phyloP scores from a whole-genome alignment of 1,139 yeast genomes.

The Hyphopichia khmerensis region DNA sequence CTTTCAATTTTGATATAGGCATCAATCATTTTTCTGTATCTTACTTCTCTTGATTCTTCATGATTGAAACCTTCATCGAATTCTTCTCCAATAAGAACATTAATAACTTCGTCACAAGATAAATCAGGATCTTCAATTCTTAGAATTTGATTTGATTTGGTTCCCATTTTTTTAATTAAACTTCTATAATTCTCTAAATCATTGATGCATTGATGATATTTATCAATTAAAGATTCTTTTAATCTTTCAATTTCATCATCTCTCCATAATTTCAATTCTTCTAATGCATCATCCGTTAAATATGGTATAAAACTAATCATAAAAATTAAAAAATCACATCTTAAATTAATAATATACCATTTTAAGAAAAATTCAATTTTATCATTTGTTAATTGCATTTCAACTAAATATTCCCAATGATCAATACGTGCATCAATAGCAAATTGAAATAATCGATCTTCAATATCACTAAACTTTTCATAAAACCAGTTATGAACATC shows the following conservation, averaged over 20 bases:
- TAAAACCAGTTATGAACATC: background rate
- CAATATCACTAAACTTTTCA: background rate
- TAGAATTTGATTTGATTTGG: background rate
- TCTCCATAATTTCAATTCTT: slow-evolving; percentile 1
- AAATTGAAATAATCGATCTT: background rate
- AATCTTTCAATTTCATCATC: slow-evolving; percentile 1
- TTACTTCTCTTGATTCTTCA: background rate
- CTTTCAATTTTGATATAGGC: background rate
- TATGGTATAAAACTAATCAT: background rate
- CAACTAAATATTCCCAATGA: slow-evolving; percentile 2
- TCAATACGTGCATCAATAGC: background rate
- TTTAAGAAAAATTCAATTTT: background rate
- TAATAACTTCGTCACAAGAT: background rate
- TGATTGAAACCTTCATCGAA: background rate
- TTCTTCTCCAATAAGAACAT: background rate
- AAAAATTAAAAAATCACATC: background rate
- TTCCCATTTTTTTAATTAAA: background rate
- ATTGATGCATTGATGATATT: background rate
- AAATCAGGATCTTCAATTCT: background rate
- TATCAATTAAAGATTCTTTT: background rate
- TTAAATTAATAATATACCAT: slow-evolving; percentile 1
- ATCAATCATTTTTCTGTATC: background rate
- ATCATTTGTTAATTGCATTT: background rate
- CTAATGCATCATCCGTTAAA: background rate
- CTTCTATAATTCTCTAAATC: background rate